These are phyloP conservation scores for Mucor racemosus DNA, from an alignment of 371 early-diverging fungal genomes.

Conservation along the genomic window DNA sequence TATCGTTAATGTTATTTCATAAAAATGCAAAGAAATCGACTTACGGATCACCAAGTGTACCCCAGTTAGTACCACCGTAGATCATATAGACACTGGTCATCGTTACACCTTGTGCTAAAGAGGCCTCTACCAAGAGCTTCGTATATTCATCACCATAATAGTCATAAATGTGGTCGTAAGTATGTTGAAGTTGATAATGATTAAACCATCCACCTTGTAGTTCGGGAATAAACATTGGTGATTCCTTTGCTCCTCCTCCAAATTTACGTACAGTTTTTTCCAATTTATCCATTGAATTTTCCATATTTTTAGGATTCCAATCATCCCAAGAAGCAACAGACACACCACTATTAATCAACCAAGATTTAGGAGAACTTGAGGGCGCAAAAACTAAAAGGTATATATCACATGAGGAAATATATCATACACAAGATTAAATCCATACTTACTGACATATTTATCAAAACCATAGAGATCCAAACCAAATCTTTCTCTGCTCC, in stretches of 20 bases:
- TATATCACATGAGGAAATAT: neutral
- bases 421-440: neutral
- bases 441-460: constrained; percentile 72
- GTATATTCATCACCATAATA: constrained; percentile 80
- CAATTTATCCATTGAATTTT: constrained; percentile 62
- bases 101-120: constrained; percentile 74
- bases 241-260: constrained; percentile 73
- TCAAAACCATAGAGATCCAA: constrained; percentile 83
- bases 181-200: constrained; percentile 68
- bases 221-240: constrained; percentile 81
- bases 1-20: neutral
- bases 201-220: constrained; percentile 87
- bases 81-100: constrained; percentile 74
- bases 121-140: constrained; percentile 62
- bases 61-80: constrained; percentile 90
- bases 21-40: constrained; percentile 17
- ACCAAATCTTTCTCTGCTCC: constrained; percentile 62
- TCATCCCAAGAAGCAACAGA: constrained; percentile 58
- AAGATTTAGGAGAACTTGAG: constrained; percentile 61
- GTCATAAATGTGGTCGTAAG: constrained; percentile 72
- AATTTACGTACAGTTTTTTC: constrained; percentile 76
- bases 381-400: constrained; percentile 61
- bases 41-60: constrained; percentile 78
- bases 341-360: constrained; percentile 55
- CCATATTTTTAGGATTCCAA: constrained; percentile 68